Base-by-base conservation (phyloP, 768 basidiomycete species). In the Trametes cinnabarina region DNA sequence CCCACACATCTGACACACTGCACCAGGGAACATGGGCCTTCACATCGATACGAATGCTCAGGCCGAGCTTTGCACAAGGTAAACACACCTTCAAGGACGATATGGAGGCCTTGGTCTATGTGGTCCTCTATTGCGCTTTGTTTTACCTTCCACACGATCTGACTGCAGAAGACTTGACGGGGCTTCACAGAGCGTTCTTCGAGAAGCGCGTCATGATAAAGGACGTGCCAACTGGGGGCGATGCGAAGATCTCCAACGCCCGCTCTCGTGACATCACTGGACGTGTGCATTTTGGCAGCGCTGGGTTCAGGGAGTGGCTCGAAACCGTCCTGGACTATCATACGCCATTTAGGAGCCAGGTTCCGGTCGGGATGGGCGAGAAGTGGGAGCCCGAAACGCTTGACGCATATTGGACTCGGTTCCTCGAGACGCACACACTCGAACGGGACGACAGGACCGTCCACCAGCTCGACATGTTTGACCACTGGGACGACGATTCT, bases 1-100 rank as follows among this genome's bases (percentile, higher is more conserved):
- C 30, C 7, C 12, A 6, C 7, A 32, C 12, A 12, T 7, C 30
- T 32, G 30, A 32, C 30, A 7, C 7, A 6, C 30, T 7, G 6
- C 2, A 9, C 20, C 8, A 61, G 60, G 60, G 60, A 17, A 61
- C 61, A 9, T 58, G 57, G 56, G 14, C 20, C 1, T 62, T 58
- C 28, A 54, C 57, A 52, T 58, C 61, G 1, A 26, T 39, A 14
- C 37, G 47, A 1, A 25, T 58, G 43, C 30, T 32, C 12, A 32
- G 30, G 30, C 7, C n/a, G 30, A 32, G 30, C 30, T 12, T 32
- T 32, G 7, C 30, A 32, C 1, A 12, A 39, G 37, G 11, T 15
- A 44, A 44, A 23, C 20, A 44, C 12, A 44, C 43, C n/a, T 44
- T 44, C 22, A 44, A 44, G 7, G 43, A 44, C 43, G 43, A 44